phyloP scores from a whole-genome alignment of 2,329 filamentous ascomycete genomes.

The Colletotrichum navitas region DNA sequence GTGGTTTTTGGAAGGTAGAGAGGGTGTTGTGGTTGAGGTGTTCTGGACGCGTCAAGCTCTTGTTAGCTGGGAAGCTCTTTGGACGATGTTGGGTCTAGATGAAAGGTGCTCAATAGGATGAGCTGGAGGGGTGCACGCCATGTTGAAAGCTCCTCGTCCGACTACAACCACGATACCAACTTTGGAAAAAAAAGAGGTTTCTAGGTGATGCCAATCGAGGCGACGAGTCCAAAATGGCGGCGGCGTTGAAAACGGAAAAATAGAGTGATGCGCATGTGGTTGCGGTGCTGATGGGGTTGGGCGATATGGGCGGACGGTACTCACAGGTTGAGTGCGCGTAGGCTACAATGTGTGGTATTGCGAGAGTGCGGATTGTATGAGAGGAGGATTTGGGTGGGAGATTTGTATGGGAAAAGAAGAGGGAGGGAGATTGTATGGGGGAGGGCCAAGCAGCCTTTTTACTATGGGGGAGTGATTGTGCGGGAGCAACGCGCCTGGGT shows the following conservation, averaged over 20 bases:
- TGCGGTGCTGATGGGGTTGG: conserved; percentile 50
- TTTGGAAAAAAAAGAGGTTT: conserved; percentile 48
- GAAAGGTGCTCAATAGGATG: neutral
- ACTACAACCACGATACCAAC: conserved; percentile 8
- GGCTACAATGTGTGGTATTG: conserved; percentile 57
- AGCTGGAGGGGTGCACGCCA: conserved; percentile 28
- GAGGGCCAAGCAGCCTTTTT: conserved; percentile 71
- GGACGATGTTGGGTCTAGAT: conserved; percentile 43
- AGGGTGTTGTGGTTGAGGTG: conserved; percentile 47
- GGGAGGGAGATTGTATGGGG: conserved; percentile 68
- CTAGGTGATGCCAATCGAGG: neutral
- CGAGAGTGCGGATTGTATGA: conserved; percentile 63
- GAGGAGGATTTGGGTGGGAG: conserved; percentile 65
- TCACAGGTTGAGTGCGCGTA: conserved; percentile 55
- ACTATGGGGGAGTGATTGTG: conserved; percentile 75
- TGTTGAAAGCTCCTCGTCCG: neutral
- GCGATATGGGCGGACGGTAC: conserved; percentile 60
- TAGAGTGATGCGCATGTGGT: conserved; percentile 50
- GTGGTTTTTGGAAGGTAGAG: conserved; percentile 43
- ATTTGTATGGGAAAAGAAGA: conserved; percentile 73
- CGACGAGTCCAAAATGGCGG: neutral
- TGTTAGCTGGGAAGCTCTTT: conserved; percentile 45
- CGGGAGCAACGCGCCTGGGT: conserved; percentile 54
- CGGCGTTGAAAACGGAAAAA: neutral
- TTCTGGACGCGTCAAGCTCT: conserved; percentile 50